A percentile compares a stretch with the other conserved stretches of the same genome.
Evolutionary conservation across 345 rosid genomes (phyloP).

Genomic region (Arabidopsis arenosa): DNA sequence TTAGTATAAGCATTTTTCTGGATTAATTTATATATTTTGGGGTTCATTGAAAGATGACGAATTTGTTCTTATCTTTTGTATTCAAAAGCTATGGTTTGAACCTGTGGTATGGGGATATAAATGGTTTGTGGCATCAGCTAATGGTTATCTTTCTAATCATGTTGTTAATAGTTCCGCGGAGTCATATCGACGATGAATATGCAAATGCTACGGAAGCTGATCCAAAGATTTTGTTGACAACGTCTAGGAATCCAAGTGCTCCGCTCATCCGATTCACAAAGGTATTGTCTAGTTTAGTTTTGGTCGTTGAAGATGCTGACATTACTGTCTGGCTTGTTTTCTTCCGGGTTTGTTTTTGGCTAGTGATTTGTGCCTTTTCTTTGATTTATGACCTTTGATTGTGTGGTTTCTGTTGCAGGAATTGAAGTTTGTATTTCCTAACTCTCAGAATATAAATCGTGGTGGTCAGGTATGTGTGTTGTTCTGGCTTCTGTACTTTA

Average conservation of each 20-base stretch:
- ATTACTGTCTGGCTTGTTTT: background rate
- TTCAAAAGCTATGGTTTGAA: background rate
- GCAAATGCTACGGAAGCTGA: conserved; percentile 71
- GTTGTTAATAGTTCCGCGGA: conserved; percentile 61
- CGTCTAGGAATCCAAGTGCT: conserved; percentile 89
- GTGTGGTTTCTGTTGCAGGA: conserved; percentile 56
- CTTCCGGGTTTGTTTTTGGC: background rate
- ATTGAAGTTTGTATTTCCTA: conserved; percentile 82
- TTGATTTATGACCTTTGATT: conserved; percentile 5
- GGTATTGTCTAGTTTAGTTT: conserved; percentile 49
- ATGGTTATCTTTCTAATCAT: conserved; percentile 4
- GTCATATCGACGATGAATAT: conserved; percentile 89
- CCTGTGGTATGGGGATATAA: background rate
- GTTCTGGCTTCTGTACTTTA: conserved; percentile 3
- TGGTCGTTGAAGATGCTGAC: background rate
- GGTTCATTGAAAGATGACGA: background rate
- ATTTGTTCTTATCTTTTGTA: background rate
- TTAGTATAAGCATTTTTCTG: background rate
- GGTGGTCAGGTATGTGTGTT: conserved; percentile 73
- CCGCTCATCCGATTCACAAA: conserved; percentile 78
- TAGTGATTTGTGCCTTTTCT: background rate
- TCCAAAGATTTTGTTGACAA: conserved; percentile 84
- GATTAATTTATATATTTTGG: background rate
- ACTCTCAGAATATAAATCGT: conserved; percentile 78
- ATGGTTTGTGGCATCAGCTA: background rate